Percentiles rank a stretch among this genome's conserved stretches.
These are phyloP conservation scores for Artemisia annua DNA, from an alignment of 129 eudicot species.

Conservation along the genomic window DNA sequence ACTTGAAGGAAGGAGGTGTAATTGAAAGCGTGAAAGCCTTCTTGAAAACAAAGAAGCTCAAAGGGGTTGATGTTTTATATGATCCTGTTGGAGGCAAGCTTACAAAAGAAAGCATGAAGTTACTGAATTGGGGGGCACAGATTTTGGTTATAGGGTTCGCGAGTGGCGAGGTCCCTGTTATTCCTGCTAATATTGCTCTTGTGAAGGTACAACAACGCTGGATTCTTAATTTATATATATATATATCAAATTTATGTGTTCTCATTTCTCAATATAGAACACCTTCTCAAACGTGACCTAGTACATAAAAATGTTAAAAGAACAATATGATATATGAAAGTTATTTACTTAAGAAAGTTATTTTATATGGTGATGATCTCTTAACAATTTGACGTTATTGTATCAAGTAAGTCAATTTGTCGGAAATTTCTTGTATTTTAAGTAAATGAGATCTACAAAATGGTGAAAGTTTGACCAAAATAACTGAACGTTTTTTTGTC, in stretches of 20 bases:
- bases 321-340: not conserved
- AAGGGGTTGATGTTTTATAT: constrained; percentile 91
- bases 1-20: constrained; percentile 59
- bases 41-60: constrained; percentile 69
- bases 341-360: not conserved
- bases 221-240: not conserved
- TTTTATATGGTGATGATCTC: not conserved
- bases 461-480: not conserved
- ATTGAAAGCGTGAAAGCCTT: constrained; percentile 77
- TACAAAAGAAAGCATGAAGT: constrained; percentile 74
- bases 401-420: not conserved
- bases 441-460: not conserved
- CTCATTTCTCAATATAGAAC: too few relatives aligned
- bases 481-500: not conserved
- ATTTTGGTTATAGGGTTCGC: constrained; percentile 96
- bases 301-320: not conserved
- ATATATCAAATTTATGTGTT: not conserved
- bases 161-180: constrained; percentile 94
- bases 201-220: constrained; percentile 66
- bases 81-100: constrained; percentile 99
- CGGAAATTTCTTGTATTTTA: not conserved
- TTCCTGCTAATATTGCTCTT: constrained; percentile 94
- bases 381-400: not conserved
- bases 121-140: constrained; percentile 96
- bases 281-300: not conserved